Evolutionary conservation across 805 yeast genomes (phyloP).

Genomic region (Pichia scutulata): DNA sequence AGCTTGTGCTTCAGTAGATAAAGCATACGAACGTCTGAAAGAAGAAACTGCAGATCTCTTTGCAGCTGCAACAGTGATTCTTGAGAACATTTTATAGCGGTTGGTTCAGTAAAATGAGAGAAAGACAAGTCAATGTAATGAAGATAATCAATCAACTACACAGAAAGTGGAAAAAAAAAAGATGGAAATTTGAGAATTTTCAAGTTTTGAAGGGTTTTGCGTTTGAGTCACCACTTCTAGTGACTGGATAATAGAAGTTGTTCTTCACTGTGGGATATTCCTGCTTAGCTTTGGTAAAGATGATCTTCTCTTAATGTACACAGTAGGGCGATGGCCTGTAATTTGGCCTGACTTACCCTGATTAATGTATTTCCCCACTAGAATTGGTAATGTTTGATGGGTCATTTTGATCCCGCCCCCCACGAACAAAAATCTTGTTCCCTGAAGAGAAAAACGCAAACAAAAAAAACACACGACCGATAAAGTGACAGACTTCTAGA

Average conservation of each 20-base stretch:
- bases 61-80: constrained; percentile 5
- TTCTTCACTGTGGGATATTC: too few relatives aligned
- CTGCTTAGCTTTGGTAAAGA: too few relatives aligned
- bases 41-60: not conserved
- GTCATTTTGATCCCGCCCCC: too few relatives aligned
- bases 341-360: too few relatives aligned
- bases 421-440: not conserved
- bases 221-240: not conserved
- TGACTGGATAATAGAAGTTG: too few relatives aligned
- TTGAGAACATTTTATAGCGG: not conserved
- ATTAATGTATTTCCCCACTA: not conserved
- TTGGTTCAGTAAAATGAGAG: not conserved
- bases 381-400: not conserved
- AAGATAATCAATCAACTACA: too few relatives aligned
- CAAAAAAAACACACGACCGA: not conserved
- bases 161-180: not conserved
- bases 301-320: too few relatives aligned
- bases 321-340: too few relatives aligned
- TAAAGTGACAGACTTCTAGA: too few relatives aligned
- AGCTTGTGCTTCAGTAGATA: constrained; percentile 40
- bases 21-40: constrained; percentile 33
- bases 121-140: not conserved
- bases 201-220: not conserved
- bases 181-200: not conserved
- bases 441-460: not conserved